Percentiles rank a stretch among this genome's conserved stretches.
Evolutionary conservation across 129 eudicot genomes (phyloP).

Genomic region (Flaveria robusta): DNA sequence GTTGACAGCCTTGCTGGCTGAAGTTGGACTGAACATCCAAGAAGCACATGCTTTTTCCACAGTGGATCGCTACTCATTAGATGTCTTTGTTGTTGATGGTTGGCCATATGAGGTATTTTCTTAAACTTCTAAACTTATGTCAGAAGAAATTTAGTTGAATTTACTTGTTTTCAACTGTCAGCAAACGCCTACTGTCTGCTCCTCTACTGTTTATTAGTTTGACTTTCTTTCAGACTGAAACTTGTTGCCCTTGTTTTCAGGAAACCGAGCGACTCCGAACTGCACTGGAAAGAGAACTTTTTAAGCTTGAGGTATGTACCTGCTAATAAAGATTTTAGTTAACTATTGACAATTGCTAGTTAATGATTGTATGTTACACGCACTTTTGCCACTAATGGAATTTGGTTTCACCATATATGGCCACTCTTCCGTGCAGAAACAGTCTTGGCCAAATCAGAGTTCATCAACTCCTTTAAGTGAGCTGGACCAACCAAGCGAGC

Average conservation of each 20-base stretch:
- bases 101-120: slow-evolving; percentile 86
- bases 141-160: slow-evolving; percentile 13
- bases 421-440: slow-evolving; percentile 49
- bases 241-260: slow-evolving; percentile 40
- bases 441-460: slow-evolving; percentile 59
- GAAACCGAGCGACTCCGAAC: slow-evolving; percentile 78
- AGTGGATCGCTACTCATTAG: slow-evolving; percentile 93
- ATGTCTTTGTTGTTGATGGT: slow-evolving; percentile 98
- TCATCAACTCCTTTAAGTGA: slow-evolving; percentile 54
- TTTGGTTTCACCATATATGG: slow-evolving; percentile 11
- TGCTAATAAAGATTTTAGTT: background rate
- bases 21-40: slow-evolving; percentile 91
- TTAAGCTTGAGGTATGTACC: slow-evolving; percentile 65
- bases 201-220: background rate
- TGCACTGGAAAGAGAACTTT: slow-evolving; percentile 62
- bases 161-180: background rate
- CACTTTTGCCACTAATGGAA: slow-evolving; percentile 1
- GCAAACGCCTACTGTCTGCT: slow-evolving; percentile 7
- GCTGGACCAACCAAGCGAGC: slow-evolving; percentile 41
- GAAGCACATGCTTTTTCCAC: slow-evolving; percentile 99
- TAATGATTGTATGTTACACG: background rate
- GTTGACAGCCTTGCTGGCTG: slow-evolving; percentile 94
- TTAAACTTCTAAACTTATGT: slow-evolving; percentile 3
- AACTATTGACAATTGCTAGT: background rate
- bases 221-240: background rate